Conservation (phyloP, 371 early-diverging fungal species). For the Rhizomucor pusillus region DNA sequence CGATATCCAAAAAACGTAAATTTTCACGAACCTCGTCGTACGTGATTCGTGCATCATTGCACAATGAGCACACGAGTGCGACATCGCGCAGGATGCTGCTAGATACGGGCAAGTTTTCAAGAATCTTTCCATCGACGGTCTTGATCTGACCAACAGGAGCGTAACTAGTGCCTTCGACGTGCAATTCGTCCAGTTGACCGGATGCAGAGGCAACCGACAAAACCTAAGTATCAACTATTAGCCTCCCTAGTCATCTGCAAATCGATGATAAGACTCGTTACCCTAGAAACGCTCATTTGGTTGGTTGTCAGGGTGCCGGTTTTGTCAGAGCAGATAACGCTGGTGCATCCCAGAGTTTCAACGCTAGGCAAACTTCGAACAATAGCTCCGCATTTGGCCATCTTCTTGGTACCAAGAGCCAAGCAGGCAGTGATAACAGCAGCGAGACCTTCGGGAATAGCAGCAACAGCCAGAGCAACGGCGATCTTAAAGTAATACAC, state of each 20-base stretch:
- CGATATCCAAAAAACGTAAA: not conserved
- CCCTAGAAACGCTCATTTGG: constrained; percentile 89
- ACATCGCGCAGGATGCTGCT: constrained; percentile 68
- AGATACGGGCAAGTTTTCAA: constrained; percentile 46
- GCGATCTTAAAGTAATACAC: constrained; percentile 98
- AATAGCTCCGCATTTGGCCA: constrained; percentile 97
- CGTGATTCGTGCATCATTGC: constrained; percentile 87
- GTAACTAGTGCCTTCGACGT: constrained; percentile 82
- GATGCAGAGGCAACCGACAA: constrained; percentile 35
- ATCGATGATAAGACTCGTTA: constrained; percentile 22
- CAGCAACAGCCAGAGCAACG: constrained; percentile 98
- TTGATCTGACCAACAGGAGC: constrained; percentile 77
- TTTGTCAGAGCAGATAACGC: constrained; percentile 98
- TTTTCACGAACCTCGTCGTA: constrained; percentile 60
- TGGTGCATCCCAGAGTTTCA: constrained; percentile 96
- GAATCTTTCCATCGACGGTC: constrained; percentile 39
- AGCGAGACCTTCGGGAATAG: constrained; percentile 98
- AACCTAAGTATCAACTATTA: constrained; percentile 17
- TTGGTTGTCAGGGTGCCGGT: constrained; percentile 99
- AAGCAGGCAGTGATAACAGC: constrained; percentile 97
- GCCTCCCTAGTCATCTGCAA: not conserved
- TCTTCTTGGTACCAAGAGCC: constrained; percentile 94
- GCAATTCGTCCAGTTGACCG: constrained; percentile 61
- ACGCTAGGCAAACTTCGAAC: constrained; percentile 90
- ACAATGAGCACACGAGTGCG: constrained; percentile 80